These are phyloP conservation scores for Aspergillus oerlinghausenensis DNA, from an alignment of 2,329 filamentous ascomycete genomes.

Conservation along the genomic window DNA sequence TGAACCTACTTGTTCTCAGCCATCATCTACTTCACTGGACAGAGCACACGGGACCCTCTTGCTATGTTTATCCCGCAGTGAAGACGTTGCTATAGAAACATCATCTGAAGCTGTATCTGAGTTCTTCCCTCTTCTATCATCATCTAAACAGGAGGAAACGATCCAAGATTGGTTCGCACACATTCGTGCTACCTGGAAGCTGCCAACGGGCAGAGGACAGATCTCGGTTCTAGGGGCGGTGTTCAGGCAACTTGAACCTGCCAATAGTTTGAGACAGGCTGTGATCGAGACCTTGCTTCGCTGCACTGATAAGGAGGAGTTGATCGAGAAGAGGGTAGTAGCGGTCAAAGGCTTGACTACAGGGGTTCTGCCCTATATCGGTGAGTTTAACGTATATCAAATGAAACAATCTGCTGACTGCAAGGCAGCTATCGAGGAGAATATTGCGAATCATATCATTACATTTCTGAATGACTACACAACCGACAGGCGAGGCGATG, in stretches of 20 bases:
- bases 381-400: constrained; percentile 19
- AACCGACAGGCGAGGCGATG: constrained; percentile 79
- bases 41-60: constrained; percentile 31
- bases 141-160: constrained; percentile 28
- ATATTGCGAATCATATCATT: constrained; percentile 27
- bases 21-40: constrained; percentile 22
- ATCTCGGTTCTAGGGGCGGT: constrained; percentile 40
- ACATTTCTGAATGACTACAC: constrained; percentile 76
- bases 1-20: constrained; percentile 8
- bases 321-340: constrained; percentile 39
- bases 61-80: constrained; percentile 37
- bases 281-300: constrained; percentile 32
- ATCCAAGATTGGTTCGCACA: constrained; percentile 38
- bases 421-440: constrained; percentile 25
- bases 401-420: constrained; percentile 14
- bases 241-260: constrained; percentile 29
- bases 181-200: constrained; percentile 32
- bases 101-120: constrained; percentile 38
- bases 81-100: constrained; percentile 38
- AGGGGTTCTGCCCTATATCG: constrained; percentile 33
- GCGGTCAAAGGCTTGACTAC: constrained; percentile 37
- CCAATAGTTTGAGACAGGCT: constrained; percentile 19
- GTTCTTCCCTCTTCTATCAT: constrained; percentile 35
- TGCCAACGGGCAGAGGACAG: constrained; percentile 40
- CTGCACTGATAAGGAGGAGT: constrained; percentile 32